phyloP scores from a whole-genome alignment of 2,329 filamentous ascomycete species.

The Scolecobasidium constrictum region DNA sequence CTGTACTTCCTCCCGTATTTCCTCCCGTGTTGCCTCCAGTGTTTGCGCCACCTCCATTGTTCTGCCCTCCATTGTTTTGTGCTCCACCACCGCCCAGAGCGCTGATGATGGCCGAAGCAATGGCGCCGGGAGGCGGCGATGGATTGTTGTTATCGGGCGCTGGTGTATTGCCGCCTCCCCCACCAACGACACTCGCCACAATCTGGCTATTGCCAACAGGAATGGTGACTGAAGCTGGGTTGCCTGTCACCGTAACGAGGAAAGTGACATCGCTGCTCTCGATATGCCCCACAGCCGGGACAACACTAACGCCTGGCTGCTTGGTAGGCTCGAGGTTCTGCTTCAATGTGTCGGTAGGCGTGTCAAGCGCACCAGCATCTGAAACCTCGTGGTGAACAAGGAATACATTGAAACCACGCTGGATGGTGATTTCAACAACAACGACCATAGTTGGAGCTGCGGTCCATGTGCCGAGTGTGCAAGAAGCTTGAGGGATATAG shows the following conservation, averaged over 20 bases:
- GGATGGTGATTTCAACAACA: conserved; percentile 7
- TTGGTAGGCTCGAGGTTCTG: neutral
- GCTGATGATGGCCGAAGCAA: conserved; percentile 6
- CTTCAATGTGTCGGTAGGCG: neutral
- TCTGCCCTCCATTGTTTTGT: neutral
- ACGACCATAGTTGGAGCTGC: conserved; percentile 9
- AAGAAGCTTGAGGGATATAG: conserved; percentile 2
- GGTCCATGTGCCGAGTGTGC: conserved; percentile 3
- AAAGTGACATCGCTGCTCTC: conserved; percentile 3
- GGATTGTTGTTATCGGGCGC: neutral
- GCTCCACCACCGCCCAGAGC: neutral
- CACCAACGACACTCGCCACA: conserved; percentile 7
- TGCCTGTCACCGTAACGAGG: conserved; percentile 1
- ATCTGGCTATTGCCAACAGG: conserved; percentile 1
- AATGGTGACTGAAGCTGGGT: conserved; percentile 4
- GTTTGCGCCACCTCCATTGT: neutral
- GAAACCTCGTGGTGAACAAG: conserved; percentile 8
- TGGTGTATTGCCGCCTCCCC: neutral
- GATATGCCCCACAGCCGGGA: neutral
- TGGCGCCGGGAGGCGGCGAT: neutral
- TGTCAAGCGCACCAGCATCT: conserved; percentile 7
- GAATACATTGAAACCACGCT: conserved; percentile 8
- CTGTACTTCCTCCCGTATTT: too few species aligned
- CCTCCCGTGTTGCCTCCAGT: too few species aligned
- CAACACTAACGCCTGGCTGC: conserved; percentile 1